Evolutionary conservation across 1,284 basidiomycete species (phyloP), one percentile per base, ranked within the genome.

Genomic region (Heterobasidion parviporum): DNA sequence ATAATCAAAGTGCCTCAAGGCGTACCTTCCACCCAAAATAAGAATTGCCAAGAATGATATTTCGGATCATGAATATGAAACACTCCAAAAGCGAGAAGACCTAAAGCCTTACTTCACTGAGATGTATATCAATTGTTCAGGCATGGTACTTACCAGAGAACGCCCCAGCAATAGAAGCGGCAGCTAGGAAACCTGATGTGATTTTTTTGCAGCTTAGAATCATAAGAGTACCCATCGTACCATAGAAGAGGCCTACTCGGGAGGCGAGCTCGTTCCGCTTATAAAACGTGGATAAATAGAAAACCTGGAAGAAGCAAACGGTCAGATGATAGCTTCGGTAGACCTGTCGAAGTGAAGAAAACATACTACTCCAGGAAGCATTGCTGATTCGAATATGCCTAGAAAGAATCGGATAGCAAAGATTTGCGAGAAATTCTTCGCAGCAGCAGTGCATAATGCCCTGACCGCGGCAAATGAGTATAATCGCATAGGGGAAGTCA

Each of bases 321-420:
- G 26, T 44, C 8, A 9, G 12, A 16, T 52, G 1, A 35, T 5
- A 52, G 41, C 15, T 14, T 4, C 33, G 8, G n/a, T 8, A 20
- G 34, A n/a, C 20, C 4, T 18, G 8, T 33, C 5, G 12, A 38
- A 4, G 33, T 26, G 32, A 20, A 44, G 2, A 45, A 20, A 6
- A 32, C 52, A 16, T 43, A 53, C 52, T 10, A 53, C 52, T 20
- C 52, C 73, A n/a, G 74, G 74, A 41, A 77, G 66, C 74, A 76
- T 75, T 3, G 75, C 69, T 33, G 72, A 71, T 63, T 77, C 75
- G 54, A 76, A 76, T 26, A 76, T 74, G 33, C 75, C 75, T 9
- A 77, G 59, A 61, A 77, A 75, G 56, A 72, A 76, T 43, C 75
- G 70, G 45, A 77, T 75, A 9, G 74, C 73, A 54, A 77, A 74